phyloP scores from a whole-genome alignment of 495 filamentous ascomycete species.

The Penicillium soppii region DNA sequence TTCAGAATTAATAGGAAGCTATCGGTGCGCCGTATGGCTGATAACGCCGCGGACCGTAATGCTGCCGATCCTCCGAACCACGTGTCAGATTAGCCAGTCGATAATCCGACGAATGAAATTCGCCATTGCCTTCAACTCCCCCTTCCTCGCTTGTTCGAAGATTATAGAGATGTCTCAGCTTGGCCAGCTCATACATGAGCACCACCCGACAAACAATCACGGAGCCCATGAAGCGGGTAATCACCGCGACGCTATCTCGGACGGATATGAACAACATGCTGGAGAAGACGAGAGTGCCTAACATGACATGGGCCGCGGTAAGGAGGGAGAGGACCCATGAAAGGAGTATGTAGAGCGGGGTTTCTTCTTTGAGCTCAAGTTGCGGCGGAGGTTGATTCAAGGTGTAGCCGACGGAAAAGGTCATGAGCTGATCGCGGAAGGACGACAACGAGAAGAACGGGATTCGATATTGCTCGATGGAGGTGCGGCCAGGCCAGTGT shows the following conservation, averaged over 20 bases:
- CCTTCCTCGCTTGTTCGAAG: no score
- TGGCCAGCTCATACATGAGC: conserved; percentile 3
- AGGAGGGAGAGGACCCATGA: not conserved
- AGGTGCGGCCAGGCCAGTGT: no score
- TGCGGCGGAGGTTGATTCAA: not conserved
- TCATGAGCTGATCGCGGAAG: no score
- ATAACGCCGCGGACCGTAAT: no score
- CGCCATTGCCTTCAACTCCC: no score
- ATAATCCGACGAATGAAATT: no score
- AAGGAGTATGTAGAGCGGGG: not conserved
- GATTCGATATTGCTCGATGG: not conserved
- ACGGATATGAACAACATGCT: conserved; percentile 8
- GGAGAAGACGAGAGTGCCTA: conserved; percentile 1
- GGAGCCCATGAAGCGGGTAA: not conserved
- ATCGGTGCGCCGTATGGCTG: no score
- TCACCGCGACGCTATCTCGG: not conserved
- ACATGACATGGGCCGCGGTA: not conserved
- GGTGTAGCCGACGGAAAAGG: not conserved
- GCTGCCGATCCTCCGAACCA: no score
- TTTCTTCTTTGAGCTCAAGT: not conserved
- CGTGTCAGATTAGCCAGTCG: no score
- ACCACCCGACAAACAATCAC: not conserved
- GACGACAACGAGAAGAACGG: not conserved
- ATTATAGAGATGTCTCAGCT: no score
- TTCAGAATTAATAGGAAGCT: no score